Conservation (phyloP, 1,284 basidiomycete species). For the Austroboletus novae-zelandiae region DNA sequence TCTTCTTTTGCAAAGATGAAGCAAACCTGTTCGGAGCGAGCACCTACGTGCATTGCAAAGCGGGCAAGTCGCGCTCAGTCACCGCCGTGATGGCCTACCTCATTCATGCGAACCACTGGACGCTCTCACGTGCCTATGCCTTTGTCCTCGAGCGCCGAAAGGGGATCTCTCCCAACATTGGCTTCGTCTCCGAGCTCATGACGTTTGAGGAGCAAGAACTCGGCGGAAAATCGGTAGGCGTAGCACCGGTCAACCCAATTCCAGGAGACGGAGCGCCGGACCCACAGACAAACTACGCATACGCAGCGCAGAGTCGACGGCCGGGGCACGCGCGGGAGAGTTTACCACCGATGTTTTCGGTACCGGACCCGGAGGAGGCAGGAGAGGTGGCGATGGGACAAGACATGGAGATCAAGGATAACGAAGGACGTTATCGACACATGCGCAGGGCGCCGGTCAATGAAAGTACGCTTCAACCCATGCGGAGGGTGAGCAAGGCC, state of each 20-base stretch:
- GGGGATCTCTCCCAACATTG: conserved; percentile 96
- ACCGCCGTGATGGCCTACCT: conserved; percentile 97
- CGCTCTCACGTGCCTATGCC: conserved; percentile 84
- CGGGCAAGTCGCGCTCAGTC: conserved; percentile 94
- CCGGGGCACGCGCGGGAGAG: conserved; percentile 69
- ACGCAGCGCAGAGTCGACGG: conserved; percentile 47
- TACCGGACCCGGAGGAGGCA: conserved; percentile 28
- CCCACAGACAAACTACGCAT: conserved; percentile 35
- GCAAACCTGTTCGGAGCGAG: conserved; percentile 85
- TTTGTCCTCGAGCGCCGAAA: conserved; percentile 89
- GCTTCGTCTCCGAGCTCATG: conserved; percentile 97
- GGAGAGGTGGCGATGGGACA: conserved; percentile 58
- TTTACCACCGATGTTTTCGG: conserved; percentile 59
- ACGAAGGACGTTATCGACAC: conserved; percentile 79
- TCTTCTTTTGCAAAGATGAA: conserved; percentile 60
- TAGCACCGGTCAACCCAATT: conserved; percentile 43
- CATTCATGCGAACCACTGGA: conserved; percentile 96
- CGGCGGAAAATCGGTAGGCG: conserved; percentile 78
- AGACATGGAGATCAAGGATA: conserved; percentile 84
- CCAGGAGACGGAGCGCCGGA: conserved; percentile 23
- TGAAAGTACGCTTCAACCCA: conserved; percentile 81
- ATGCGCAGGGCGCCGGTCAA: conserved; percentile 81
- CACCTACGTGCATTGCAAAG: conserved; percentile 96
- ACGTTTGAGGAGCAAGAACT: conserved; percentile 90
- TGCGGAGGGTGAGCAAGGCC: conserved; percentile 85